Percentiles rank a stretch among this genome's conserved stretches.
phyloP scores from a whole-genome alignment of 1,284 basidiomycete species.

The Mycosarcoma mackinlayi region DNA sequence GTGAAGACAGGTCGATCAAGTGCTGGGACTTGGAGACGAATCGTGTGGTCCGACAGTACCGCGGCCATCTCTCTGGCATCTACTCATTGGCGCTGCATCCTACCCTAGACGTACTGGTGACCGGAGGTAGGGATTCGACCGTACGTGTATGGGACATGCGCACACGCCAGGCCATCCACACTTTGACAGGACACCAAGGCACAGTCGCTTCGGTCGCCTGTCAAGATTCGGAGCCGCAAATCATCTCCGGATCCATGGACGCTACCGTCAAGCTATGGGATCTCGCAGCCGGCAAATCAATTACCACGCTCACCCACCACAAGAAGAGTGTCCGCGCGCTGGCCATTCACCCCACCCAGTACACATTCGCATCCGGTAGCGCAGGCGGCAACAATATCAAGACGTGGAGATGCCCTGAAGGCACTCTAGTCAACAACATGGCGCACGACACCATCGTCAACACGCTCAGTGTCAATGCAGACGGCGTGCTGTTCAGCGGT shows the following conservation, averaged over 20 bases:
- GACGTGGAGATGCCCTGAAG: conserved; percentile 98
- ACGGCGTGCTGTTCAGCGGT: conserved; percentile 96
- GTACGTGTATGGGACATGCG: conserved; percentile 99
- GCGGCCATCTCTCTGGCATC: conserved; percentile 95
- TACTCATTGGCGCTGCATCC: conserved; percentile 84
- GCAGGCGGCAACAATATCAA: conserved; percentile 99
- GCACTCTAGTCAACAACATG: conserved; percentile 91
- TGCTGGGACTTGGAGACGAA: conserved; percentile 99
- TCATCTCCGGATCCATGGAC: conserved; percentile 98
- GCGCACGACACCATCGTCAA: conserved; percentile 98
- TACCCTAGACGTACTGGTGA: conserved; percentile 93
- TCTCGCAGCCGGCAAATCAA: conserved; percentile 95
- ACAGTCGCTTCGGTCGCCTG: conserved; percentile 94
- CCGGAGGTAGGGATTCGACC: conserved; percentile 91
- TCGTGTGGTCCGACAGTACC: conserved; percentile 98
- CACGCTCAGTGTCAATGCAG: conserved; percentile 89
- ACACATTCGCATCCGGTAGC: conserved; percentile 85
- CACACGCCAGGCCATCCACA: conserved; percentile 93
- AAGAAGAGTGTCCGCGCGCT: conserved; percentile 94
- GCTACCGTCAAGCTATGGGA: conserved; percentile 97
- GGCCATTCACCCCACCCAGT: conserved; percentile 94
- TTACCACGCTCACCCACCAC: conserved; percentile 95
- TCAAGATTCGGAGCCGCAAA: conserved; percentile 95
- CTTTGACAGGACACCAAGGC: conserved; percentile 89
- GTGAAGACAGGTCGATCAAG: conserved; percentile 99